These are phyloP conservation scores for Marasmius oreades DNA, from an alignment of 1,284 basidiomycete genomes.

Conservation along the genomic window DNA sequence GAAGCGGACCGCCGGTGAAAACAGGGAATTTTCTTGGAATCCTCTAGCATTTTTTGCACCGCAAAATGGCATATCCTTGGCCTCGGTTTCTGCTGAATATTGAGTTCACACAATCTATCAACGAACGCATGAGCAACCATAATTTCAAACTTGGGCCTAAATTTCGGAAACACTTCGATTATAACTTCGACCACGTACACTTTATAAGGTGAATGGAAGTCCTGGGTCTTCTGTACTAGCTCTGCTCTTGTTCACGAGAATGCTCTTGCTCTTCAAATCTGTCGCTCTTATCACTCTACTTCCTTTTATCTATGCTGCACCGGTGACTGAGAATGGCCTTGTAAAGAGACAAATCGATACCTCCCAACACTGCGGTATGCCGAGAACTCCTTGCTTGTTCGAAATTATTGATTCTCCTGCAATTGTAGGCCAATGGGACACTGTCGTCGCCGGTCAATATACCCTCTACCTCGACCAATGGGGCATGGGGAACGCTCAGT, in stretches of 20 bases:
- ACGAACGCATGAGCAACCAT: neutral
- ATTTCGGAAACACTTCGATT: constrained; percentile 12
- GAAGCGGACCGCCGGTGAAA: no score
- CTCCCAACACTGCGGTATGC: constrained; percentile 29
- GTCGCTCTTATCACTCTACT: constrained; percentile 20
- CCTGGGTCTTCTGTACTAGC: neutral
- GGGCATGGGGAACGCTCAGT: constrained; percentile 20
- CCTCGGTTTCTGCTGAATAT: no score
- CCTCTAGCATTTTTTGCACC: no score
- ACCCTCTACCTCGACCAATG: constrained; percentile 14
- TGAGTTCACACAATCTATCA: no score
- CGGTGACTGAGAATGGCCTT: constrained; percentile 19
- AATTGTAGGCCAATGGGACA: constrained; percentile 15
- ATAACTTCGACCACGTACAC: neutral
- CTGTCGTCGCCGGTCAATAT: constrained; percentile 8
- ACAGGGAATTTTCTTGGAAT: no score
- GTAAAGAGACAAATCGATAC: constrained; percentile 29
- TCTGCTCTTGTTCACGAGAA: neutral
- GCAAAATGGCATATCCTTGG: neutral
- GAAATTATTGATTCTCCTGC: neutral
- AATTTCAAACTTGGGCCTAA: constrained; percentile 5
- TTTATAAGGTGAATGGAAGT: neutral
- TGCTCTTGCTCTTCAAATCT: constrained; percentile 19
- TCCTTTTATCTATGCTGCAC: constrained; percentile 27
- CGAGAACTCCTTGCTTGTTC: neutral